A percentile compares a stretch with the other conserved stretches of the same genome.
phyloP scores from a whole-genome alignment of 345 rosid genomes.

The Eucalyptus leucophloia region DNA sequence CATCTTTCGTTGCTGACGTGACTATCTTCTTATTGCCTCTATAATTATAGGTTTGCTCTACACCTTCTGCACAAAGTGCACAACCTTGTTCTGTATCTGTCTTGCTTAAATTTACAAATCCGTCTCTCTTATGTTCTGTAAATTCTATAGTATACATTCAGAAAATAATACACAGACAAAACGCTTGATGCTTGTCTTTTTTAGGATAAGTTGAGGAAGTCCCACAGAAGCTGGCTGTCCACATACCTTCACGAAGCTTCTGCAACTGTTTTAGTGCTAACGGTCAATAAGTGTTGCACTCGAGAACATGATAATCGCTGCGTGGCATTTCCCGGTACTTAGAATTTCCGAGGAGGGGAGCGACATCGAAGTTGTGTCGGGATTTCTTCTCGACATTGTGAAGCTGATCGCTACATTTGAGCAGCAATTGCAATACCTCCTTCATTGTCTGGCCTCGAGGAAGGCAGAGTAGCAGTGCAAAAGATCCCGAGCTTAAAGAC shows the following conservation, averaged over 20 bases:
- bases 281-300: background rate
- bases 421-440: conserved; percentile 27
- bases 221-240: background rate
- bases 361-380: background rate
- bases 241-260: background rate
- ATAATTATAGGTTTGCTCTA: background rate
- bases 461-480: conserved; percentile 32
- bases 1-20: background rate
- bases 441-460: conserved; percentile 48
- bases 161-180: background rate
- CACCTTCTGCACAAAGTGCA: background rate
- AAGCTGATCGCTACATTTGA: background rate
- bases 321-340: background rate
- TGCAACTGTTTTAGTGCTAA: background rate
- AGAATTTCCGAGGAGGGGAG: conserved; percentile 7
- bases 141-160: background rate
- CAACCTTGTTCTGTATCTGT: background rate
- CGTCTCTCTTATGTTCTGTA: background rate
- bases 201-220: background rate
- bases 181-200: background rate
- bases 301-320: background rate
- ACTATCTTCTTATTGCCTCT: background rate
- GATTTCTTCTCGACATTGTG: background rate
- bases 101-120: background rate
- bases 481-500: conserved; percentile 45